phyloP scores from a whole-genome alignment of 116 monocot species.

The Thalassia testudinum region DNA sequence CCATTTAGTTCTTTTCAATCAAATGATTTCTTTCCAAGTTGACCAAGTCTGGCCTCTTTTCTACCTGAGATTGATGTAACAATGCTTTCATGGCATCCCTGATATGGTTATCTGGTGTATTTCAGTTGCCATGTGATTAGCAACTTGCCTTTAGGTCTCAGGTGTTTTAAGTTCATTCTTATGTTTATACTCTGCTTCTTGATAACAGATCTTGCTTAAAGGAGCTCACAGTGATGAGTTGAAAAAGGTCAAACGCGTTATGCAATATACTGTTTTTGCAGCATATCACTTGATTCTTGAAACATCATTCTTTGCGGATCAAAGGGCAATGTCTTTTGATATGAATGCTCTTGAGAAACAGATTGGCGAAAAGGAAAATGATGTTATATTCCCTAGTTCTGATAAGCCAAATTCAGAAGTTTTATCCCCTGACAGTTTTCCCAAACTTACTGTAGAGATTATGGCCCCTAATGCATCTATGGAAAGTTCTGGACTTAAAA shows the following conservation, averaged over 20 bases:
- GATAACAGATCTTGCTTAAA: conserved; percentile 69
- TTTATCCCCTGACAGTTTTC: neutral
- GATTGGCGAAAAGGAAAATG: too few relatives aligned
- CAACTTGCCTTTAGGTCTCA: neutral
- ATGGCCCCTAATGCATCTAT: conserved; percentile 18
- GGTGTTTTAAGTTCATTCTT: neutral
- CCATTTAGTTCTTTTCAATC: too few relatives aligned
- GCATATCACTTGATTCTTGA: conserved; percentile 84
- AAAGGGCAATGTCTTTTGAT: conserved; percentile 40
- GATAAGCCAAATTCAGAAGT: conserved; percentile 2
- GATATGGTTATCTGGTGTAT: too few relatives aligned
- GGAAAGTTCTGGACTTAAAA: conserved; percentile 3
- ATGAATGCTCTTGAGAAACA: too few relatives aligned
- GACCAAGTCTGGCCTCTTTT: too few relatives aligned
- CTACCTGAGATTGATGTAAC: too few relatives aligned
- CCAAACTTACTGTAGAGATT: conserved; percentile 16
- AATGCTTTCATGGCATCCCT: too few relatives aligned
- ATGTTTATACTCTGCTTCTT: neutral
- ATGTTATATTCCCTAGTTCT: conserved; percentile 1
- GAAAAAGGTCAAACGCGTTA: conserved; percentile 66
- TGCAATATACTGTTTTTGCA: conserved; percentile 66
- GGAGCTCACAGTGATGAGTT: conserved; percentile 66
- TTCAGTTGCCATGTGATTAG: too few relatives aligned
- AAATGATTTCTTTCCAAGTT: too few relatives aligned
- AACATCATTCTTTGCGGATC: conserved; percentile 76